Evolutionary conservation across 2,329 filamentous ascomycete genomes (phyloP), one percentile per base, ranked within the genome.

Genomic region (Colletotrichum orbiculare): DNA sequence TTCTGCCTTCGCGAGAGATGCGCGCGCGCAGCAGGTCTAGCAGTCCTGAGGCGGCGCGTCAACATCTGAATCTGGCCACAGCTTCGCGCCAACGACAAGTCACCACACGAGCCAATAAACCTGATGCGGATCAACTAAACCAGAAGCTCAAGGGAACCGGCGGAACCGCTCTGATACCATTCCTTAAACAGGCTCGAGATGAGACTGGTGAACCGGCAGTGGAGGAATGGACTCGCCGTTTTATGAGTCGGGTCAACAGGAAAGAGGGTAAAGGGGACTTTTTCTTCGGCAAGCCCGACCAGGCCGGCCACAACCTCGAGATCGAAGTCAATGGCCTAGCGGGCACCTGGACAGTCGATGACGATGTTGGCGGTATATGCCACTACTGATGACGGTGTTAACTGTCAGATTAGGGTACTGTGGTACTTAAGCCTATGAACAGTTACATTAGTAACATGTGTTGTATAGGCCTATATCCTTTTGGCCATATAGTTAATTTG

Each of bases 121-220:
- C 35, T 46, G 69, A 68, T 4, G 60, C 67, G 13, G 73, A 71
- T 43, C 73, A 76, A 13, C 79, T 81, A 52, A 79, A 83, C 67
- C 80, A 81, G 73, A 90, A 90, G 54, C 85, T 97, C 35, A 92
- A 91, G 48, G 96, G 96, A 2, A 99, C 96, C 0, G 96, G 96
- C 12, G 96, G 96, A 13, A 98, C 96, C 0, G 92, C 94, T 0
- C 82, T 99, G 61, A 97, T 99, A 60, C 93, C 95, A 0, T 99
- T 99, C 78, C 82, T 99, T 67, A 97, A 98, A 79, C 96, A 99
- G 79, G 96, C 96, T 5, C 86, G 96, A 35, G 94, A 99, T 73
- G 96, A 99, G 83, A 99, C 96, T 1, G 92, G 93, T 13, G 95
- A 98, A 77, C 93, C 94, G 2, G 93, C 94, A 1, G 90, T 98